phyloP scores from a whole-genome alignment of 305 asterid genomes.

The Fraxinus ornus region DNA sequence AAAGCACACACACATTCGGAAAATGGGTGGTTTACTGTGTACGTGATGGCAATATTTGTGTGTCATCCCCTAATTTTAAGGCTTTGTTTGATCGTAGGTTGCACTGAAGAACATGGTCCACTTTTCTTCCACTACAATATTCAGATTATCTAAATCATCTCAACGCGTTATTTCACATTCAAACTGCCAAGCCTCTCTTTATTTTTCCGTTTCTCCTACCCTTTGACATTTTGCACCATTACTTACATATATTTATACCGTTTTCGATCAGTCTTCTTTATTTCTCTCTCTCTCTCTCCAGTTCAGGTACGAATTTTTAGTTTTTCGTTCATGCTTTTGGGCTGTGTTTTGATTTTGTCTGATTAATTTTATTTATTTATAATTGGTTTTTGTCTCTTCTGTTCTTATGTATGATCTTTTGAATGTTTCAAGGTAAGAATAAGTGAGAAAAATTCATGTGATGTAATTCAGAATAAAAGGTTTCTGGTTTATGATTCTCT shows the following conservation, averaged over 20 bases:
- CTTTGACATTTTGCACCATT: not conserved
- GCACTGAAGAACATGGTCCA: conserved; percentile 45
- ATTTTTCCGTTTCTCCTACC: conserved; percentile 28
- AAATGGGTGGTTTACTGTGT: conserved; percentile 24
- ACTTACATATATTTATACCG: not conserved
- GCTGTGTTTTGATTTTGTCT: not conserved
- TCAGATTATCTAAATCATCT: conserved; percentile 24
- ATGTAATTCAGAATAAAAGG: not conserved
- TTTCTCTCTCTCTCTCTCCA: not conserved
- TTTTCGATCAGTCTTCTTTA: not conserved
- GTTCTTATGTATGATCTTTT: not conserved
- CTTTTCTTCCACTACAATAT: conserved; percentile 58
- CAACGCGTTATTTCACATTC: conserved; percentile 22
- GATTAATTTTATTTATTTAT: not conserved
- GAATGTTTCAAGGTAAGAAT: not conserved
- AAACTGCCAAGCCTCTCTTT: conserved; percentile 4
- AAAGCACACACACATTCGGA: not conserved
- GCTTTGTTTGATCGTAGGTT: conserved; percentile 35
- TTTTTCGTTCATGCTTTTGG: not conserved
- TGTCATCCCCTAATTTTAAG: conserved; percentile 40
- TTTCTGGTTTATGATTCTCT: not conserved
- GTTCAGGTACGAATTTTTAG: not conserved
- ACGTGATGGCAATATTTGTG: conserved; percentile 39
- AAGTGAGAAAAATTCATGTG: not conserved
- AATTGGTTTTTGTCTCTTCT: conserved; percentile 3